Base-by-base conservation (phyloP, 306 rosid genomes). In the Glycine tomentella region DNA sequence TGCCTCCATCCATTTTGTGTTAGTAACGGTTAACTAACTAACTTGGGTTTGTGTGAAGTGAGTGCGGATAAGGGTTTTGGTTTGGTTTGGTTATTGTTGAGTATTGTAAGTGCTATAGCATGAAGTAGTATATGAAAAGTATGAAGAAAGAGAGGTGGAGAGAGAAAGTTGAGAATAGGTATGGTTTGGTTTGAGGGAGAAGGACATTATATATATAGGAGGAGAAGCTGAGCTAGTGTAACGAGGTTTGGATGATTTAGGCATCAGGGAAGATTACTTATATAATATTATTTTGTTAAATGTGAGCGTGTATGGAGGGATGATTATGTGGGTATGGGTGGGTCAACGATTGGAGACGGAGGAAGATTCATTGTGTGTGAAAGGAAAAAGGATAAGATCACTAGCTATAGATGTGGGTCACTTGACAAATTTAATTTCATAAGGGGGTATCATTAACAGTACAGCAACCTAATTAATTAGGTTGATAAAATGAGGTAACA, bases 1-100 rank as follows among this genome's bases (percentile, higher is more conserved):
- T 90, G 13, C 73, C 83, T 72, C 75, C 83, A 3, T 95, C 99
- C 99, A 95, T 93, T 81, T 67, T 78, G 17, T 38, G 49, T 52
- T n/a, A 16, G n/a, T 42, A 9, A 68, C 6, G 5, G 42, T 63
- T 33, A 66, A 65, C 50, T 46, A 49, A 83, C 33, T 34, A 58
- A 46, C 52, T 36, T 48, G 15, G 50, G 53, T 66, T 48, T 48
- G 56, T 69, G 55, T 33, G 78, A 17, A 59, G 59, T 65, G 33
- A 62, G 63, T 14, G 48, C 3, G 7, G 69, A 36, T 13, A 13
- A 64, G 2, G 25, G 48, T 1, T 64, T 34, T 12, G 4, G 14
- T 16, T 16, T 78, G 31, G 58, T 49, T 50, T 33, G 45, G 52
- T 45, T 57, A 33, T 14, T 25, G 40, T 74, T 6, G 69, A 42